Evolutionary conservation across 1,139 yeast species (phyloP).

Genomic region (Kurtzmaniella quercitrusa): DNA sequence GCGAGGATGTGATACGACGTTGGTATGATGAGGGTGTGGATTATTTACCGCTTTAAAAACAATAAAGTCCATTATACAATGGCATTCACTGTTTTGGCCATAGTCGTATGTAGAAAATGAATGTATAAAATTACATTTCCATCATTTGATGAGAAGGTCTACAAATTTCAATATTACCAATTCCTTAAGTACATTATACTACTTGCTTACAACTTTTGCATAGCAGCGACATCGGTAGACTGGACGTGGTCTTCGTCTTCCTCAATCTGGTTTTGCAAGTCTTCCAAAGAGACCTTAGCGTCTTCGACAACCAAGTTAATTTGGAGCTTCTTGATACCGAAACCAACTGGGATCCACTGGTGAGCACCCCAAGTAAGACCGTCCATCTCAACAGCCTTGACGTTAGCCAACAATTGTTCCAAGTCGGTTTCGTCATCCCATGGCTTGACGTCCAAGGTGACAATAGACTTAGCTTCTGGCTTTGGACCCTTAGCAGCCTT

Average conservation of each 20-base stretch:
- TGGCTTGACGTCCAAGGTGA: constrained; percentile 96
- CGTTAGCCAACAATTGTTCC: constrained; percentile 81
- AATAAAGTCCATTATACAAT: no score
- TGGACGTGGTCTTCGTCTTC: constrained; percentile 99
- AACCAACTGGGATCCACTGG: constrained; percentile 96
- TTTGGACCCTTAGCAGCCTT: constrained; percentile 96
- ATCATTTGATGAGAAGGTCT: no score
- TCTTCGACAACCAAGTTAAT: constrained; percentile 98
- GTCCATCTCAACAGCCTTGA: constrained; percentile 77
- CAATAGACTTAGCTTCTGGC: constrained; percentile 97
- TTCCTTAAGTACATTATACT: constrained; percentile 1
- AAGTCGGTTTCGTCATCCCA: constrained; percentile 99
- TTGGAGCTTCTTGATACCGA: constrained; percentile 99
- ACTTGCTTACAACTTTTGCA: constrained; percentile 80
- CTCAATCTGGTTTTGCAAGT: constrained; percentile 78
- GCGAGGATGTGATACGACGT: constrained; percentile 39
- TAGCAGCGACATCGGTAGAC: constrained; percentile 97
- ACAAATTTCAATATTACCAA: constrained; percentile 1
- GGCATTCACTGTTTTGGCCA: not conserved
- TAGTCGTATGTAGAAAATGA: not conserved
- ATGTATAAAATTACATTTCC: not conserved
- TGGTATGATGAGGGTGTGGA: constrained; percentile 49
- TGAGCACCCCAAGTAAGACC: constrained; percentile 99
- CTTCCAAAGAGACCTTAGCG: constrained; percentile 89
- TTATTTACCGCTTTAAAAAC: constrained; percentile 38